Evolutionary conservation across 148 eudicot genomes (phyloP).

Genomic region (Camellia granthamiana): DNA sequence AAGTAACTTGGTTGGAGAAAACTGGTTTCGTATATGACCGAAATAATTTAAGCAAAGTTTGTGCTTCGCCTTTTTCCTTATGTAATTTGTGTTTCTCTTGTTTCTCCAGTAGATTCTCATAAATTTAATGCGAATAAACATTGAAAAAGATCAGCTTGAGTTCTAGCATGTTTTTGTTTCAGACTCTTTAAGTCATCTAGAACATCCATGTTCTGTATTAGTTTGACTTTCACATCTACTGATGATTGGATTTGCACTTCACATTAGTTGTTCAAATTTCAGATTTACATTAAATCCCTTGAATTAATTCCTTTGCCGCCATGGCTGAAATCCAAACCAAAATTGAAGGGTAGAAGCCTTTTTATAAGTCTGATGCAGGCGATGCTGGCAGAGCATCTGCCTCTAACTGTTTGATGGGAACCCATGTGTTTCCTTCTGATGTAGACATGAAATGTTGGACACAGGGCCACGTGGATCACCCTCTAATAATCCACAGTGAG

Average conservation of each 20-base stretch:
- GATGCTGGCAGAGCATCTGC: neutral
- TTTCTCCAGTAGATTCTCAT: neutral
- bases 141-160: neutral
- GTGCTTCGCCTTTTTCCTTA: constrained; percentile 38
- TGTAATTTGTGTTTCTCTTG: neutral
- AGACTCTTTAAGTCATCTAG: neutral
- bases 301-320: neutral
- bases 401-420: neutral
- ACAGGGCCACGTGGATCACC: neutral
- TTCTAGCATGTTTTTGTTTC: constrained; percentile 3
- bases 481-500: neutral
- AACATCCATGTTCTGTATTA: neutral
- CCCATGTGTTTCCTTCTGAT: neutral
- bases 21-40: constrained; percentile 87
- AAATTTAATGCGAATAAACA: neutral
- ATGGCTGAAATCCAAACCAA: neutral
- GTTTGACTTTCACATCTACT: neutral
- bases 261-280: neutral
- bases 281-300: neutral
- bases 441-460: neutral
- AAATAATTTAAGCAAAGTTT: constrained; percentile 68
- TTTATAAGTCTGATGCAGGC: neutral
- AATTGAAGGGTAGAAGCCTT: neutral
- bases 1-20: constrained; percentile 82
- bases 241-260: neutral